Percentiles rank a stretch among this genome's conserved stretches.
phyloP scores from a whole-genome alignment of 2,329 filamentous ascomycete genomes.

The Trichophyton verrucosum region DNA sequence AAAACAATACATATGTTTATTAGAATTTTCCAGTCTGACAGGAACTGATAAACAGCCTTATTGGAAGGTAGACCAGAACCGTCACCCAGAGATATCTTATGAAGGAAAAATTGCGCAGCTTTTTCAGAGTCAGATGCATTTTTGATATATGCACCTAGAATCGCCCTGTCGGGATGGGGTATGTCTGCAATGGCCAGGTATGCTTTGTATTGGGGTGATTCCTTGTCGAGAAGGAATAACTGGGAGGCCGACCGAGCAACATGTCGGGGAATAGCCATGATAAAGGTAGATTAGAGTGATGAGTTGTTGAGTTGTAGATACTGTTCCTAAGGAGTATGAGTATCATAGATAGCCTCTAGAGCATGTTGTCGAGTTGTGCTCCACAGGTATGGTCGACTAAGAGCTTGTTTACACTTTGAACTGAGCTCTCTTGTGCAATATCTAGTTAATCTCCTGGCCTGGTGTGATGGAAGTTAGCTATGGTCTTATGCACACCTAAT shows the following conservation, averaged over 20 bases:
- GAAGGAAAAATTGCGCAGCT: slow-evolving; percentile 13
- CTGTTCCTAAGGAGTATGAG: background rate
- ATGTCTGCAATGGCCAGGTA: slow-evolving; percentile 12
- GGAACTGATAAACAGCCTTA: slow-evolving; percentile 5
- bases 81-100: background rate
- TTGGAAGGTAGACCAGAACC: background rate
- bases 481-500: too few relatives aligned
- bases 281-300: background rate
- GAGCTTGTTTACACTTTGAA: too few relatives aligned
- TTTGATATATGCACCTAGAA: slow-evolving; percentile 12
- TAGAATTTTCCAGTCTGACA: slow-evolving; percentile 10
- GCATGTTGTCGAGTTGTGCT: too few relatives aligned
- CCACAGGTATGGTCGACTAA: too few relatives aligned
- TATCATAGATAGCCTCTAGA: background rate
- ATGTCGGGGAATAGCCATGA: slow-evolving; percentile 10
- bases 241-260: slow-evolving; percentile 14
- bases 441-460: too few relatives aligned
- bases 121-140: slow-evolving; percentile 11
- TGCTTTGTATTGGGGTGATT: slow-evolving; percentile 11
- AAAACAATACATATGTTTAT: slow-evolving; percentile 14
- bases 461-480: too few relatives aligned
- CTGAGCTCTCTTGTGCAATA: too few relatives aligned
- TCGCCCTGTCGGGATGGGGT: slow-evolving; percentile 14
- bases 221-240: slow-evolving; percentile 13
- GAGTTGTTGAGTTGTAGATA: too few relatives aligned